Evolutionary conservation across 345 rosid species (phyloP), one percentile per base, ranked within the genome.

Genomic region (Eucalyptus melliodora): DNA sequence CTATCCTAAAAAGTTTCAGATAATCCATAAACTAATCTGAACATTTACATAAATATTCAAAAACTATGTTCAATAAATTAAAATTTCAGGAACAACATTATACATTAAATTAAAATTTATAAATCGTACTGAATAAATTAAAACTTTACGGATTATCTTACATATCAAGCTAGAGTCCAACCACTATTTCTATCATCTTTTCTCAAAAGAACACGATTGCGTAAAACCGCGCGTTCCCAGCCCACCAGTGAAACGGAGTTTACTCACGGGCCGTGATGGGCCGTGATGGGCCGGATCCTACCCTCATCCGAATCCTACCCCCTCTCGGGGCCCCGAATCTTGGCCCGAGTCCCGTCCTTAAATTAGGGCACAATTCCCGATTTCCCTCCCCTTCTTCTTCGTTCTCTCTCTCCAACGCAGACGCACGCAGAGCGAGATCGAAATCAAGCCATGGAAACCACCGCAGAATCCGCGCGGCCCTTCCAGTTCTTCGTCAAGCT

Each of bases 401-500:
- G 42, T 21, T 16, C 21, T n/a, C 19, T n/a, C 19, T n/a, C 40
- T 15, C 37, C 40, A n/a, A 15, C 21, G 19, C 19, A 40, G 83
- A 11, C 1, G 83, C 83, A 21, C 30, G 47, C 83, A 11, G 85
- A 77, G 82, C 13, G 83, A 40, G 42, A 77, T 37, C 85, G 51
- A 40, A 40, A 77, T 40, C 27, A 1, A 11, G 59, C 85, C 85
- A 77, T 77, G 85, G 85, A 40, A 77, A 40, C 47, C 85, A 6
- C 85, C 9, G 24, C 47, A 4, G 85, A 40, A 77, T 40, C 85
- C 56, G 50, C 72, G 59, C 91, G 86, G 88, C 90, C 92, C 45
- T 89, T 95, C 88, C 98, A 95, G 92, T 93, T 97, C 88, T 97
- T 97, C 92, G 97, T 94, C 11, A 94, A 89, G 89, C 95, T 96